These are phyloP conservation scores for Madurella fahalii DNA, from an alignment of 2,329 filamentous ascomycete genomes.

Conservation along the genomic window DNA sequence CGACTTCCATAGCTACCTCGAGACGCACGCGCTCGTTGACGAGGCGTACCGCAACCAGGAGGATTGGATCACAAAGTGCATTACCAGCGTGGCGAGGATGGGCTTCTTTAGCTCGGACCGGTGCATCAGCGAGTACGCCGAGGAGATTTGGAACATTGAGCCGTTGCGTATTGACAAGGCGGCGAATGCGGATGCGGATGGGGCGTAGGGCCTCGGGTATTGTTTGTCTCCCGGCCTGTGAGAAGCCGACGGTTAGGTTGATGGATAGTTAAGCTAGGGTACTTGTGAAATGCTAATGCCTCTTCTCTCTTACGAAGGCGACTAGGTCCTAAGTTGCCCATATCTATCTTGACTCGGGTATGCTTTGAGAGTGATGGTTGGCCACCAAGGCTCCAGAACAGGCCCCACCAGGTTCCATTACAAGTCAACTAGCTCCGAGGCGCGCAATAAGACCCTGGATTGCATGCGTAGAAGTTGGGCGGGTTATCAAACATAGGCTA, in stretches of 20 bases:
- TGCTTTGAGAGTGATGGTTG: not conserved
- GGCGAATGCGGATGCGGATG: not conserved
- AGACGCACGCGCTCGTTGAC: conserved; percentile 87
- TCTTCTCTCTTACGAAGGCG: not conserved
- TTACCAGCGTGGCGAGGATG: conserved; percentile 86
- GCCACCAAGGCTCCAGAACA: not conserved
- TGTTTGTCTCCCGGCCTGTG: not conserved
- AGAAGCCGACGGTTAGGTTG: not conserved
- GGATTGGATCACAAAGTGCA: conserved; percentile 86
- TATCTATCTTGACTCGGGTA: not conserved
- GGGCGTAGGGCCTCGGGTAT: not conserved
- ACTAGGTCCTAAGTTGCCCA: not conserved
- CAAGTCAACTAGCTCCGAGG: no score
- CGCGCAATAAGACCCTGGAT: no score
- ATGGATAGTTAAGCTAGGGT: not conserved
- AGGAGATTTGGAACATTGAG: conserved; percentile 96
- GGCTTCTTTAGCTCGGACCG: conserved; percentile 95
- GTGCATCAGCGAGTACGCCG: conserved; percentile 96
- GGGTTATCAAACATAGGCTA: no score
- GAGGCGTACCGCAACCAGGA: conserved; percentile 89
- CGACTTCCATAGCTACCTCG: conserved; percentile 91
- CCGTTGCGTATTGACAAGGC: conserved; percentile 54
- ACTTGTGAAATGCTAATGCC: not conserved
- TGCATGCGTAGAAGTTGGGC: no score
- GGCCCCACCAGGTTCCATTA: no score